Percentiles rank a stretch among this genome's conserved stretches.
Evolutionary conservation across 2,329 filamentous ascomycete genomes (phyloP).

Genomic region (Verticillium albo-atrum): DNA sequence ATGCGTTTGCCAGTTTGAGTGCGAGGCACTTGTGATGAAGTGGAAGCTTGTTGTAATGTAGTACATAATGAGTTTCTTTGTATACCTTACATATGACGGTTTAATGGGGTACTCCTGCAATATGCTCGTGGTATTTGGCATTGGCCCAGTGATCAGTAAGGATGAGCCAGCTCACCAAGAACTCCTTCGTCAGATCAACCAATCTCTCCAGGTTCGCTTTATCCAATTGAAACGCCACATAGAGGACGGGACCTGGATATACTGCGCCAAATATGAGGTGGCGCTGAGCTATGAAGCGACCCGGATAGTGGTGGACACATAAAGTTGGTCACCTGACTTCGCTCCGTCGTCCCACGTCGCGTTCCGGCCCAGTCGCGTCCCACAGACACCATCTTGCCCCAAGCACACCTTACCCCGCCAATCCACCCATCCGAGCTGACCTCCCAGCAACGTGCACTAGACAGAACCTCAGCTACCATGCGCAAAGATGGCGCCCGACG

Average conservation of each 20-base stretch:
- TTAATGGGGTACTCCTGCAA: not conserved
- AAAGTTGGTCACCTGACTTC: not conserved
- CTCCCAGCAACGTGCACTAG: not conserved
- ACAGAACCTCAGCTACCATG: not conserved
- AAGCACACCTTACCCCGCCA: not conserved
- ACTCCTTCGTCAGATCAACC: too few species aligned
- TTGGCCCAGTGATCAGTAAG: too few species aligned
- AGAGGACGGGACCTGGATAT: too few species aligned
- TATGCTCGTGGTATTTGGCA: not conserved
- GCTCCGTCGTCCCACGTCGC: not conserved
- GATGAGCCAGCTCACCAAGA: too few species aligned
- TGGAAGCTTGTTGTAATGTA: not conserved
- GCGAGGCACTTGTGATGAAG: slow-evolving; percentile 42
- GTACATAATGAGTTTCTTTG: not conserved
- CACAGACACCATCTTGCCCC: not conserved
- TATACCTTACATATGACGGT: not conserved
- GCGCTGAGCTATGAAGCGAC: too few species aligned
- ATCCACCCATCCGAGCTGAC: not conserved
- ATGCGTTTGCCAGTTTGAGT: slow-evolving; percentile 74
- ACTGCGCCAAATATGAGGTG: too few species aligned
- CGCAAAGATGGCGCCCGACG: not conserved
- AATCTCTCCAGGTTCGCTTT: too few species aligned
- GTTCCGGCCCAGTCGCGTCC: not conserved
- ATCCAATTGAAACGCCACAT: too few species aligned
- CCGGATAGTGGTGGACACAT: too few species aligned